Evolutionary conservation across 495 filamentous ascomycete genomes (phyloP), one percentile per base, ranked within the genome.

Genomic region (Aspergillus coremiiformis): DNA sequence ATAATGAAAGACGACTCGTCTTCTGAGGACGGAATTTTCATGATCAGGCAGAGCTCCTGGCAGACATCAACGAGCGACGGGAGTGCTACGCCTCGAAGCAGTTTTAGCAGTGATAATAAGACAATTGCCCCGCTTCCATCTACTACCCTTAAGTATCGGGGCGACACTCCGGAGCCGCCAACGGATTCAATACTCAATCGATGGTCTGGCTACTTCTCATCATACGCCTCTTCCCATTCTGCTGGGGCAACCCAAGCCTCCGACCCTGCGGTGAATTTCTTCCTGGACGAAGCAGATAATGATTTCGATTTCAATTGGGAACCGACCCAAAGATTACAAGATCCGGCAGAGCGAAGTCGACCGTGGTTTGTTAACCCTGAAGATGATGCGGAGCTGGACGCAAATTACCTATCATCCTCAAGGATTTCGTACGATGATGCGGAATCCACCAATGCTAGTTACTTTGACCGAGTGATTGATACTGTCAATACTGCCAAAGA

Each of bases 401-500:
- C 82, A 76, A 50, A 81, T 12, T 56, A 81, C 44, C 73, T 88
- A 51, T 90, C 88, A 8, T 73, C 80, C 24, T 87, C 92, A 85
- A 84, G 90, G 58, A 86, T 91, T 84, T 86, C 90, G 1, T 84
- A 84, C 49, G 84, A 91, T 24, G 86, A 91, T 43, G 72, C 81
- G 5, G 83, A 85, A 48, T 51, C 73, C 1, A 68, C 77, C 9
- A 75, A 71, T 39, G 70, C 78, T 24, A 76, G 79, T 19, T 70
- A 97, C 30, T 80, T 96, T 55, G 87, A 89, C 51, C 80, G 84
- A 55, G 85, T 96, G 20, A 83, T 93, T 61, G 89, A 97, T 65
- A 93, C 90, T 37, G 88, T 98, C 60, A 96, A 98, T 72, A 97
- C 92, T 7, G 91, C 92, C 39, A 84, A 84, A 57, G 93, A 98